Evolutionary conservation across 176 grass and related monocot species (phyloP), one percentile per base, ranked within the genome.

Genomic region (Aegilops umbellulata): DNA sequence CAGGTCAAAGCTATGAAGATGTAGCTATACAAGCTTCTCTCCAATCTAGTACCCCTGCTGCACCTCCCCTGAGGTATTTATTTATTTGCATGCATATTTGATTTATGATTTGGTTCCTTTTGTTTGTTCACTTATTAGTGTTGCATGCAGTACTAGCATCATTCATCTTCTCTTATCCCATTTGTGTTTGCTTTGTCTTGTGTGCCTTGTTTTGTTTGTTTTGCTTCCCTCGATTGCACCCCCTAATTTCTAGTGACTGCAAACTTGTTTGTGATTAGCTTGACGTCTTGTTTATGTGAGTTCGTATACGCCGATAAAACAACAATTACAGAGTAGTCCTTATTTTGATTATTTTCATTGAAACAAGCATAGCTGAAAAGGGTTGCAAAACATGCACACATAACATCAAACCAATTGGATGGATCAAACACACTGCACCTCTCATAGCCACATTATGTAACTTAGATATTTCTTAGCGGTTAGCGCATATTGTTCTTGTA

Each of bases 11-110:
- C 77, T 92, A 91, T 66, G 97, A 99, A 68, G 92, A 93, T 86
- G 92, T 89, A 82, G 87, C 87, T 75, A 86, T 94, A 87, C 74
- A 94, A 75, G 90, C 92, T 85, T 97, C 94, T 76, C 97, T 96
- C 88, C 88, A 99, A 53, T 90, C 97, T 65, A 82, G 92, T 75
- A 88, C 77, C 57, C 55, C 92, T 76, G 57, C 92, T 78, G 84
- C 62, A 76, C 42, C 86, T 85, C 68, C 89, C 67, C 36, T 97
- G 53, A 94, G 94, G 97, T 98, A 85, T 51, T 70, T 4, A 81
- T 89, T 86, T 77, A 22, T 62, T 24, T 69, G 25, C 41, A 19
- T 69, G 10, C 31, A 24, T 51, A 32, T 63, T 76, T 69, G 8
- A 27, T 44, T 27, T 64, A 20, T 69, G 60, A 80, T 73, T 20